A percentile compares a stretch with the other conserved stretches of the same genome.
Conservation (phyloP, 495 filamentous ascomycete genomes). For the Polyplosphaeria fusca region DNA sequence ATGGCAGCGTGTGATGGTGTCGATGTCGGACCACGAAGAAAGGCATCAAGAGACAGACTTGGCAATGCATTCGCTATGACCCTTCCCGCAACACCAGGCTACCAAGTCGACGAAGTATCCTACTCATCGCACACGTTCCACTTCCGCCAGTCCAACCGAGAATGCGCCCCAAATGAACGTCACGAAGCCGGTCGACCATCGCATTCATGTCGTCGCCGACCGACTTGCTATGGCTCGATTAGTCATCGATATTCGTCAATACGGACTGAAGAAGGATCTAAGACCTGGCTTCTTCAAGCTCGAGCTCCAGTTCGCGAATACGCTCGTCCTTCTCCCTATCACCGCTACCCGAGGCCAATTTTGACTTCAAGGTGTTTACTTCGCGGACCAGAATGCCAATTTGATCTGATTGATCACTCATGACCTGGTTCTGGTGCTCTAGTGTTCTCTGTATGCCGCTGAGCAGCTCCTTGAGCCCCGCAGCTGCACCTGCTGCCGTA, state of each 20-base stretch:
- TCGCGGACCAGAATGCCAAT: slow-evolving; percentile 63
- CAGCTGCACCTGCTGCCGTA: slow-evolving; percentile 32
- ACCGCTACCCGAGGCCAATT: slow-evolving; percentile 40
- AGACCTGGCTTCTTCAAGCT: slow-evolving; percentile 56
- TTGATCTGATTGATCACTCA: slow-evolving; percentile 59
- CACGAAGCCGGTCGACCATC: too few relatives aligned
- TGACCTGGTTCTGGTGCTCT: slow-evolving; percentile 59
- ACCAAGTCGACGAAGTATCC: too few relatives aligned
- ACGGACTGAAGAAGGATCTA: too few relatives aligned
- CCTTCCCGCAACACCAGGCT: too few relatives aligned
- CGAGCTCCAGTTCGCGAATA: slow-evolving; percentile 66
- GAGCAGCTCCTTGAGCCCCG: slow-evolving; percentile 44
- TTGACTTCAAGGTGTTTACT: slow-evolving; percentile 68
- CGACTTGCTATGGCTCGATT: neutral
- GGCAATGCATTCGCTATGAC: too few relatives aligned
- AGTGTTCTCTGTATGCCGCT: slow-evolving; percentile 64
- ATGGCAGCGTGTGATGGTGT: too few relatives aligned
- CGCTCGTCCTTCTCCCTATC: slow-evolving; percentile 57
- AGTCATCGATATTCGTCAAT: too few relatives aligned
- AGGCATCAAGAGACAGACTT: too few relatives aligned
- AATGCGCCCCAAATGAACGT: too few relatives aligned
- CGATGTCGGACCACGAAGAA: too few relatives aligned
- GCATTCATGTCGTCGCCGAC: slow-evolving; percentile 14
- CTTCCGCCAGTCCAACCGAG: too few relatives aligned
- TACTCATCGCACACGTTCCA: too few relatives aligned